Evolutionary conservation across 352 stramenopile genomes (phyloP).

Genomic region (Phytophthora macrochlamydospora): DNA sequence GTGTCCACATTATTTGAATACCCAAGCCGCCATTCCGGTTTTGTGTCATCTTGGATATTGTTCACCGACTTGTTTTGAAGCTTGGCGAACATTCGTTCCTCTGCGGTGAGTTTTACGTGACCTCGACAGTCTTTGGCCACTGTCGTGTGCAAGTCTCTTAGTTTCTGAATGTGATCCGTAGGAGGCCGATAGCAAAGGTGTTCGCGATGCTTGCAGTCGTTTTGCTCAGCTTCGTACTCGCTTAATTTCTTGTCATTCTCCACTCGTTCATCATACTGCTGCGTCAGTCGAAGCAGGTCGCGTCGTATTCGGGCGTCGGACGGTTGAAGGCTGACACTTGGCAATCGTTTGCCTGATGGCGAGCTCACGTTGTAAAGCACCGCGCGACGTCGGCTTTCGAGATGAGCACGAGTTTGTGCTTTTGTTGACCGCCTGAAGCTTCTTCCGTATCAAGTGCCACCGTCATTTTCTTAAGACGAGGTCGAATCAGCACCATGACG

Average conservation of each 20-base stretch:
- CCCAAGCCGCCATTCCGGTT: slow-evolving; percentile 50
- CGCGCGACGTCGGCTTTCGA: slow-evolving; percentile 40
- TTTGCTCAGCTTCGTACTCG: slow-evolving; percentile 52
- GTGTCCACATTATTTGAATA: slow-evolving; percentile 49
- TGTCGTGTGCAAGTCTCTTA: slow-evolving; percentile 57
- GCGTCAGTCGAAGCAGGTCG: slow-evolving; percentile 46
- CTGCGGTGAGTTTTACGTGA: slow-evolving; percentile 11
- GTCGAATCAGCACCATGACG: slow-evolving; percentile 24
- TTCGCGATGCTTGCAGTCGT: slow-evolving; percentile 58
- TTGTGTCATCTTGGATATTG: not conserved
- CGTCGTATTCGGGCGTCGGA: slow-evolving; percentile 47
- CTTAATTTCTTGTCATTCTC: slow-evolving; percentile 12
- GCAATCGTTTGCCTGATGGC: slow-evolving; percentile 36
- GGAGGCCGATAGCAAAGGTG: slow-evolving; percentile 49
- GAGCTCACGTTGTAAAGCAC: slow-evolving; percentile 47
- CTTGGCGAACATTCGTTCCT: slow-evolving; percentile 20
- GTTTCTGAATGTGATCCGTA: slow-evolving; percentile 47
- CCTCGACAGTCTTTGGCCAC: slow-evolving; percentile 41
- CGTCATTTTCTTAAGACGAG: slow-evolving; percentile 15
- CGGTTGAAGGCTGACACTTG: slow-evolving; percentile 37
- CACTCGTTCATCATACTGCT: slow-evolving; percentile 20
- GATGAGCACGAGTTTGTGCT: slow-evolving; percentile 15
- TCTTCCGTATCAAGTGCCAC: slow-evolving; percentile 21
- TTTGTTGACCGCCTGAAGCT: slow-evolving; percentile 13
- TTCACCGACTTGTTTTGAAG: slow-evolving; percentile 11